Base-by-base conservation (phyloP, 176 grass and related monocot genomes). In the Cenchrus purpureus region DNA sequence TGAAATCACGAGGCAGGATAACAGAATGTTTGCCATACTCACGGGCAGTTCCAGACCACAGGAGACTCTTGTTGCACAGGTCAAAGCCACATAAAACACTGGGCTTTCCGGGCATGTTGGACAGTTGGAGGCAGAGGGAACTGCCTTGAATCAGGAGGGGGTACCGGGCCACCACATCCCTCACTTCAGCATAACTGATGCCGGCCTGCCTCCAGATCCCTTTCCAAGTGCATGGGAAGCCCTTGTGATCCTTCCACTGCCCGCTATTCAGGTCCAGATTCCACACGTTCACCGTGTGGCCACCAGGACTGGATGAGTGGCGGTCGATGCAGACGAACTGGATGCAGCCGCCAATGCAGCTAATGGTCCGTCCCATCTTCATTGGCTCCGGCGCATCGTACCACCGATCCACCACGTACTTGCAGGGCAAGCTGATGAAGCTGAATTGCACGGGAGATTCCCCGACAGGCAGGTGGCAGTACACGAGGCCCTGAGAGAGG, bases 351-450 rank as follows among this genome's bases (percentile, higher is more conserved):
- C 51, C 52, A 10, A 29, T 19, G 37, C n/a, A 46, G 50, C 53
- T n/a, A 6, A 71, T 82, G 3, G n/a, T 59, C 37, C 66, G 51
- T 13, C 1, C 1, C 12, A 17, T n/a, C 4, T 22, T 2, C 5
- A 10, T 11, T 10, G 4, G 2, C 22, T 29, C 25, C 22, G 0
- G 0, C 0, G 9, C 3, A 3, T 1, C 22, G 3, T 3, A 1
- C 12, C 0, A 12, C 1, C 50, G 13, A 55, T 11, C 14, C 6
- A 68, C 6, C 37, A 14, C 7, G 52, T 28, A 57, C 20, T 22
- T 13, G 0, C 0, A 0, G 20, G 79, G 65, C 66, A 82, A 28
- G 1, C 10, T 5, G 12, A 71, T 59, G n/a, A 46, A 59, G 20
- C 10, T 5, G n/a, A 71, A 71, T 1, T 34, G 4, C 8, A 59